phyloP scores from a whole-genome alignment of 2,329 filamentous ascomycete species.

The Botrytis hyacinthi region DNA sequence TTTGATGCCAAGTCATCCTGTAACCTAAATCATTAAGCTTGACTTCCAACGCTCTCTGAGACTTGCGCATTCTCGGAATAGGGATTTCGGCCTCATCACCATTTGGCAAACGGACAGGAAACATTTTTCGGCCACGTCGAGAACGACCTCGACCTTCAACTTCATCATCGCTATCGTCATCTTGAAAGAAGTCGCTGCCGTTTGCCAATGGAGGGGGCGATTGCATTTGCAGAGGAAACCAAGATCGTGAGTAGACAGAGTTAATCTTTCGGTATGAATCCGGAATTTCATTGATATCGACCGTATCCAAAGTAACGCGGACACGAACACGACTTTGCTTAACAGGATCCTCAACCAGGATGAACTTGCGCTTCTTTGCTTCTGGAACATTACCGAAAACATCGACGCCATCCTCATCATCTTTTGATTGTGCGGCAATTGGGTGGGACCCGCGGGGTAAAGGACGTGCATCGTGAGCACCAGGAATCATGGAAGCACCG shows the following conservation, averaged over 20 bases:
- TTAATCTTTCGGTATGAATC: constrained; percentile 91
- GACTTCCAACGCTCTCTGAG: constrained; percentile 76
- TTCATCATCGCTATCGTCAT: constrained; percentile 61
- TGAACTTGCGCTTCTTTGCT: constrained; percentile 92
- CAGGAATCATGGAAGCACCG: constrained; percentile 60
- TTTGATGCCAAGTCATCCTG: constrained; percentile 95
- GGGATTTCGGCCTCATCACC: constrained; percentile 71
- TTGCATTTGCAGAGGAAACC: constrained; percentile 92
- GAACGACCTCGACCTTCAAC: constrained; percentile 37
- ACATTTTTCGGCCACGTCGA: constrained; percentile 49
- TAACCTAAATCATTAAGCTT: constrained; percentile 90
- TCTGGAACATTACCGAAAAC: constrained; percentile 88
- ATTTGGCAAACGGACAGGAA: constrained; percentile 65
- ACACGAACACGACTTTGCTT: constrained; percentile 80
- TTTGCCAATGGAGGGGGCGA: constrained; percentile 74
- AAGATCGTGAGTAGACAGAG: constrained; percentile 86
- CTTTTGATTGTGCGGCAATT: constrained; percentile 37
- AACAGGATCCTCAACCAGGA: constrained; percentile 86
- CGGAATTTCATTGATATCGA: constrained; percentile 93
- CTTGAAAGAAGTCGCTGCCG: constrained; percentile 71
- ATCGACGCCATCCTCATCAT: constrained; percentile 56
- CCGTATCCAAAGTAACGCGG: constrained; percentile 86
- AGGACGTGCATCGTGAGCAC: constrained; percentile 48
- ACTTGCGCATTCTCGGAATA: constrained; percentile 70
- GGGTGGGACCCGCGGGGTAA: constrained; percentile 45